A percentile compares a stretch with the other conserved stretches of the same genome.
Evolutionary conservation across 495 filamentous ascomycete species (phyloP).

Genomic region (Articulospora tetracladia): DNA sequence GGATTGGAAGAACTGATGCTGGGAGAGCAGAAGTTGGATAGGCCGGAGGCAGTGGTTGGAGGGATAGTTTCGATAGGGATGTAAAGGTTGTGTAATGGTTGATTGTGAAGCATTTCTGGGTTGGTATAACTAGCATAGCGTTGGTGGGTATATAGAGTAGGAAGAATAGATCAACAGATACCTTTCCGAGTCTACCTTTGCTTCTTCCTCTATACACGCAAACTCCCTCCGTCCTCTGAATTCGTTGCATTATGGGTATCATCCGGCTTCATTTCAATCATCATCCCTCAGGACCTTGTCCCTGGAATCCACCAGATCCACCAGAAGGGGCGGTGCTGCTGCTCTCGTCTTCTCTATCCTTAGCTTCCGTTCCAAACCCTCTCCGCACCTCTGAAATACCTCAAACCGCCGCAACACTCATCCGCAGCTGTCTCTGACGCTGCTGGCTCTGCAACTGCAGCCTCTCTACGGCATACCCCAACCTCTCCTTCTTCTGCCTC

Average conservation of each 20-base stretch:
- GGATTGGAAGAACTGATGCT: slow-evolving; percentile 27
- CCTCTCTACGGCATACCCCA: slow-evolving; percentile 73
- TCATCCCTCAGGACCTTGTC: neutral
- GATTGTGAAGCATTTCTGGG: neutral
- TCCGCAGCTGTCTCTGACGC: slow-evolving; percentile 71
- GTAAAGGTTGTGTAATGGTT: slow-evolving; percentile 9
- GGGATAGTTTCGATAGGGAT: slow-evolving; percentile 15
- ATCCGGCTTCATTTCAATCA: neutral
- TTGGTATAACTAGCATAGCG: too few species aligned
- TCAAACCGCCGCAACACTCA: slow-evolving; percentile 53
- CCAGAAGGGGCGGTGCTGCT: too few species aligned
- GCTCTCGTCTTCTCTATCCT: neutral
- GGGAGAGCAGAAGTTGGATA: slow-evolving; percentile 8
- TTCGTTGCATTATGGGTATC: neutral
- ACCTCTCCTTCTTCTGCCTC: slow-evolving; percentile 70
- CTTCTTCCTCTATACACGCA: neutral
- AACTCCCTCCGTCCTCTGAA: too few species aligned
- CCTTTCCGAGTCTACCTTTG: neutral
- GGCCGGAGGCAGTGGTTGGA: slow-evolving; percentile 5
- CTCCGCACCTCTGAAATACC: neutral
- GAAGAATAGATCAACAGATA: neutral
- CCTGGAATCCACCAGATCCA: neutral
- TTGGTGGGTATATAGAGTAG: neutral
- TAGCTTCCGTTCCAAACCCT: neutral
- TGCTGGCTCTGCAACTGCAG: slow-evolving; percentile 63